phyloP scores from a whole-genome alignment of 1,284 basidiomycete genomes.

The Schizophyllum commune region DNA sequence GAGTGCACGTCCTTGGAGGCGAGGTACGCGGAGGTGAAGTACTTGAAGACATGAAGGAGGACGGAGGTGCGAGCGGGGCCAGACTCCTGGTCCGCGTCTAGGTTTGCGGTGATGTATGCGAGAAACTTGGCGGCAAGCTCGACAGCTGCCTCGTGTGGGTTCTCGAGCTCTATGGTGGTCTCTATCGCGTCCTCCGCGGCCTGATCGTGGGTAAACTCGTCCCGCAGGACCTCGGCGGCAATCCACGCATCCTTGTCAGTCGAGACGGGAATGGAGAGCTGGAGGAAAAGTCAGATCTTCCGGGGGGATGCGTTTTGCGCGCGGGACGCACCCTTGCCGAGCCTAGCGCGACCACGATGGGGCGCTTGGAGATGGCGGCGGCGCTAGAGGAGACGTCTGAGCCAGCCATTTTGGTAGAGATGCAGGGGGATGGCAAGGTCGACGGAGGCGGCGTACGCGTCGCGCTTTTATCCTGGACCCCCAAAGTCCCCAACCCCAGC shows the following conservation, averaged over 20 bases:
- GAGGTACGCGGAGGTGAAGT: conserved; percentile 78
- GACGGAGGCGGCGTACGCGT: conserved; percentile 38
- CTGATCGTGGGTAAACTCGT: conserved; percentile 74
- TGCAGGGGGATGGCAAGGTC: conserved; percentile 88
- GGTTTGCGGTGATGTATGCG: conserved; percentile 58
- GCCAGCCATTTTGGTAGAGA: conserved; percentile 52
- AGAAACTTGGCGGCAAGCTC: conserved; percentile 80
- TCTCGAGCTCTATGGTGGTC: conserved; percentile 43
- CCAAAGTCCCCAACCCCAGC: neutral
- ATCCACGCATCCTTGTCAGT: conserved; percentile 79
- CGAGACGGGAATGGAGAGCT: conserved; percentile 83
- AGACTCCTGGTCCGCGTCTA: conserved; percentile 46
- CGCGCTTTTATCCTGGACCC: neutral
- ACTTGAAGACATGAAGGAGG: conserved; percentile 64
- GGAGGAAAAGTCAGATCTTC: conserved; percentile 8
- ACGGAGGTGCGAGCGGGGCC: conserved; percentile 56
- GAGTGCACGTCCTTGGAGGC: conserved; percentile 72
- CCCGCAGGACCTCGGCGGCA: conserved; percentile 78
- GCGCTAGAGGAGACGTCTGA: conserved; percentile 7
- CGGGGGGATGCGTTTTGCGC: neutral
- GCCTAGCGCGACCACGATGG: conserved; percentile 53
- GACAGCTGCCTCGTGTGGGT: conserved; percentile 55
- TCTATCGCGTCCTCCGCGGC: conserved; percentile 47
- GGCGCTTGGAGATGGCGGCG: conserved; percentile 45
- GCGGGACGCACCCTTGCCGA: conserved; percentile 55